These are phyloP conservation scores for Trypanosoma cruzi DNA, from an alignment of 208 protist genomes.

Conservation along the genomic window DNA sequence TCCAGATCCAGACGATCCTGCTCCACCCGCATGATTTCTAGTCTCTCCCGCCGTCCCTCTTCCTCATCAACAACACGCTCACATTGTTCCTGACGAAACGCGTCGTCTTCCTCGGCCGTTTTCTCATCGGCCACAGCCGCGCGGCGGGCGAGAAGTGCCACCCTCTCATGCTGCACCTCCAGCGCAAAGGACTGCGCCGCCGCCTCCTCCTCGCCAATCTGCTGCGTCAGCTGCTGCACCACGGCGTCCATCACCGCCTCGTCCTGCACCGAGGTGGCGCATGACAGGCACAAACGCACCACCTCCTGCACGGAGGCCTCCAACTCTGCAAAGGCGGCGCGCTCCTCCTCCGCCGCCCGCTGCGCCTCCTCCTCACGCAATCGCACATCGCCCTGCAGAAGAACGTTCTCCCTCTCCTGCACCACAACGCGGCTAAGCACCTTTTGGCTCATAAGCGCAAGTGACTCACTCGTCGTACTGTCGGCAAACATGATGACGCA, in stretches of 20 bases:
- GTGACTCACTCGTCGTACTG: neutral
- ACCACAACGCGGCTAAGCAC: constrained; percentile 14
- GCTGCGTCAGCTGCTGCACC: neutral
- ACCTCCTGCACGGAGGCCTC: constrained; percentile 3
- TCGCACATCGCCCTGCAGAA: neutral
- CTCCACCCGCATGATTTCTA: constrained; percentile 23
- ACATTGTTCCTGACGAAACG: neutral
- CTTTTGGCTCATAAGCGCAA: neutral
- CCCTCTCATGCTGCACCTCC: constrained; percentile 4
- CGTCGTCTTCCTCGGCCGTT: neutral
- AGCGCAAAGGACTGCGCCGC: constrained; percentile 7
- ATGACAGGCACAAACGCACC: constrained; percentile 13
- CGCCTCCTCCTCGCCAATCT: constrained; percentile 8
- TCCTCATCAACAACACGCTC: constrained; percentile 8
- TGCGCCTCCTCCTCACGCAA: neutral
- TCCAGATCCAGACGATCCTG: constrained; percentile 25
- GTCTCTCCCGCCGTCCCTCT: constrained; percentile 3
- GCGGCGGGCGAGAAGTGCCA: constrained; percentile 1
- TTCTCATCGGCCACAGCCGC: neutral
- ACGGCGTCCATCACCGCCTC: neutral
- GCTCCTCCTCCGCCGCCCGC: constrained; percentile 1
- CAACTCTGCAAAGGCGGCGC: neutral
- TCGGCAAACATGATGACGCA: neutral
- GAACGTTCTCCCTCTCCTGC: constrained; percentile 21
- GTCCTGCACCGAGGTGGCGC: neutral